Percentiles rank a stretch among this genome's conserved stretches.
phyloP scores from a whole-genome alignment of 176 grass and related monocot species.

The Hordeum marinum region DNA sequence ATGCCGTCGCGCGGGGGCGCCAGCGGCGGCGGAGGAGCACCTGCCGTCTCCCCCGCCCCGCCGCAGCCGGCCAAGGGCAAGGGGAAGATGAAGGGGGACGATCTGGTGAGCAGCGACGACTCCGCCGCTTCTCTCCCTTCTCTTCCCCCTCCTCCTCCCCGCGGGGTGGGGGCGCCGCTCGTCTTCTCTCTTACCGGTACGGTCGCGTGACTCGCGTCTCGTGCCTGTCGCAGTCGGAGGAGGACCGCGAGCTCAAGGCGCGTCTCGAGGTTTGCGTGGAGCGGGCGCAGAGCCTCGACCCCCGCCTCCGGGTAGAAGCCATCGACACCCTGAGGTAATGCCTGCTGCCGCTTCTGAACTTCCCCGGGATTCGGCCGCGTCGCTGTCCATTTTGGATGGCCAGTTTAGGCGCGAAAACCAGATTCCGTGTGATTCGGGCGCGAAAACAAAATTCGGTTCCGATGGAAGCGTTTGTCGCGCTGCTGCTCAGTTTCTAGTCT shows the following conservation, averaged over 20 bases:
- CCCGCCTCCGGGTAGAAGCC: constrained; percentile 68
- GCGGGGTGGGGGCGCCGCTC: not conserved
- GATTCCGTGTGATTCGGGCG: not conserved
- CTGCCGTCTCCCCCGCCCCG: not conserved
- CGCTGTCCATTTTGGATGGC: not conserved
- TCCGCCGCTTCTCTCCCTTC: not conserved
- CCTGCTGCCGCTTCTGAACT: not conserved
- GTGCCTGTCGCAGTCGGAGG: constrained; percentile 61
- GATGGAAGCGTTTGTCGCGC: too few species aligned
- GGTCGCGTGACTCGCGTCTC: not conserved
- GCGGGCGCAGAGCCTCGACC: constrained; percentile 66
- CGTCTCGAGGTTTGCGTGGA: constrained; percentile 86
- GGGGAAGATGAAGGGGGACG: constrained; percentile 47
- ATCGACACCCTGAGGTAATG: constrained; percentile 93
- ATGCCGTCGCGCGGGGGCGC: constrained; percentile 1
- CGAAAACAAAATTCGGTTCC: not conserved
- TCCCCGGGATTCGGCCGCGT: not conserved
- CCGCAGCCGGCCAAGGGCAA: constrained; percentile 19
- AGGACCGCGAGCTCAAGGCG: constrained; percentile 88
- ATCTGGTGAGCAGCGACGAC: constrained; percentile 37
- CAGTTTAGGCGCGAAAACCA: not conserved
- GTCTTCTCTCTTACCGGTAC: not conserved
- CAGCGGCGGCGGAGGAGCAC: not conserved
- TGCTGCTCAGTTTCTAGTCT: not conserved
- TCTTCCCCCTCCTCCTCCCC: not conserved